A percentile compares a stretch with the other conserved stretches of the same genome.
Evolutionary conservation across 352 stramenopile species (phyloP).

Genomic region (Phytophthora cactorum): DNA sequence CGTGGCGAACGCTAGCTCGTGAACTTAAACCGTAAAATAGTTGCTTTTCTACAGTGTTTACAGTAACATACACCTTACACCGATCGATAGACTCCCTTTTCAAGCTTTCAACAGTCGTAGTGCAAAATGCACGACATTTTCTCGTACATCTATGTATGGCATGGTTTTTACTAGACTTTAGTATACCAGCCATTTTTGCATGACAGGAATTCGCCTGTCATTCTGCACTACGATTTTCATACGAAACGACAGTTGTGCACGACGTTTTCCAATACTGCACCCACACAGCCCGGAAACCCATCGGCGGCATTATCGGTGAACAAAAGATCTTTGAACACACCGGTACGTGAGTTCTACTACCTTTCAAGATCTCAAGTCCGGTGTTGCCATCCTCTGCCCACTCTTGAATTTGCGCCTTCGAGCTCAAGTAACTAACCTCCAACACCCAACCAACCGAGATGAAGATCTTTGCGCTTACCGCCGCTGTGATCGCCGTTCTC

Average conservation of each 20-base stretch:
- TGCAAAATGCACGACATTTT: too few relatives aligned
- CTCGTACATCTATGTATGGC: too few relatives aligned
- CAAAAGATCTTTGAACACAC: not conserved
- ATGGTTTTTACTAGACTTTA: too few relatives aligned
- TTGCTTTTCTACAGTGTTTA: too few relatives aligned
- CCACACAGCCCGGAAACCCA: not conserved
- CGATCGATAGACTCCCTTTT: too few relatives aligned
- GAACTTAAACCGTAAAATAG: too few relatives aligned
- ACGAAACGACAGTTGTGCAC: not conserved
- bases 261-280: constrained; percentile 3
- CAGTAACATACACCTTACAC: too few relatives aligned
- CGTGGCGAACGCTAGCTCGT: too few relatives aligned
- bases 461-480: constrained; percentile 18
- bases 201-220: too few relatives aligned
- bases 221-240: too few relatives aligned
- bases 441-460: constrained; percentile 25
- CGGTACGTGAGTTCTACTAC: constrained; percentile 4
- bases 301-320: constrained; percentile 12
- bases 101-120: too few relatives aligned
- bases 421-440: constrained; percentile 8
- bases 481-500: constrained; percentile 1
- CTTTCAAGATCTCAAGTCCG: not conserved
- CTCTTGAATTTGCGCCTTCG: constrained; percentile 17
- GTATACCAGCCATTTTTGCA: too few relatives aligned
- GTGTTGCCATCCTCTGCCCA: constrained; percentile 15